A percentile compares a stretch with the other conserved stretches of the same genome.
Conservation (phyloP, 371 early-diverging fungal species). For the Rhizopus delemar region DNA sequence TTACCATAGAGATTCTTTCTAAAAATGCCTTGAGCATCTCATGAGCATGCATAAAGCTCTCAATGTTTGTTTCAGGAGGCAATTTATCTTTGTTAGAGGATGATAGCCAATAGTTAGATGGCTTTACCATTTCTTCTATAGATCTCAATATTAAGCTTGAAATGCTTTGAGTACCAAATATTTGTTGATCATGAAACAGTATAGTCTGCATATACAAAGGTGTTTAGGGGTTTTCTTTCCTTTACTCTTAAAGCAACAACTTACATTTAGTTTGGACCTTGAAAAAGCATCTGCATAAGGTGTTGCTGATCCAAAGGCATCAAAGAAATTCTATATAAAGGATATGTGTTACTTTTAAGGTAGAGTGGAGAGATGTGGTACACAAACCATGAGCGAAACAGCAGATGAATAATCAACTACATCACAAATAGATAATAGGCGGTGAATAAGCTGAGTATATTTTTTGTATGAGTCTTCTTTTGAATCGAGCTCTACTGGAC, state of each 20-base stretch:
- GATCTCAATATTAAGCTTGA: conserved; percentile 25
- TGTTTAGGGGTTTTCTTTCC: not conserved
- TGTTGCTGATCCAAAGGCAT: conserved; percentile 39
- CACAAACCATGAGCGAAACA: conserved; percentile 40
- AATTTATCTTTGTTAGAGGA: not conserved
- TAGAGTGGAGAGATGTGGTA: conserved; percentile 23
- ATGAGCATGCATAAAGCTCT: conserved; percentile 20
- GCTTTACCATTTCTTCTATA: conserved; percentile 33
- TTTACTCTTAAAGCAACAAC: not conserved
- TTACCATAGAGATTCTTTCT: conserved; percentile 43
- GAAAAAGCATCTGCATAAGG: conserved; percentile 61
- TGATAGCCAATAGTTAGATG: conserved; percentile 36
- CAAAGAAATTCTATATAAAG: conserved; percentile 39
- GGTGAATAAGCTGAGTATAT: conserved; percentile 22
- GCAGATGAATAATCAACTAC: conserved; percentile 38
- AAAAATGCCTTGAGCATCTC: conserved; percentile 29
- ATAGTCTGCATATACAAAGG: conserved; percentile 19
- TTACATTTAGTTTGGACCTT: conserved; percentile 53
- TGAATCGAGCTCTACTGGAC: conserved; percentile 58
- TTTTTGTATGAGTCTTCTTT: conserved; percentile 35
- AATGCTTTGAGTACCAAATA: conserved; percentile 36
- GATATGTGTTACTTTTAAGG: conserved; percentile 58
- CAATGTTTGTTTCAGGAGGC: conserved; percentile 13
- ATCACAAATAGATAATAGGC: conserved; percentile 34
- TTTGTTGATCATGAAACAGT: conserved; percentile 33